Percentiles rank a stretch among this genome's conserved stretches.
phyloP scores from a whole-genome alignment of 177 flowering plant species.

The Vitis hybrid region DNA sequence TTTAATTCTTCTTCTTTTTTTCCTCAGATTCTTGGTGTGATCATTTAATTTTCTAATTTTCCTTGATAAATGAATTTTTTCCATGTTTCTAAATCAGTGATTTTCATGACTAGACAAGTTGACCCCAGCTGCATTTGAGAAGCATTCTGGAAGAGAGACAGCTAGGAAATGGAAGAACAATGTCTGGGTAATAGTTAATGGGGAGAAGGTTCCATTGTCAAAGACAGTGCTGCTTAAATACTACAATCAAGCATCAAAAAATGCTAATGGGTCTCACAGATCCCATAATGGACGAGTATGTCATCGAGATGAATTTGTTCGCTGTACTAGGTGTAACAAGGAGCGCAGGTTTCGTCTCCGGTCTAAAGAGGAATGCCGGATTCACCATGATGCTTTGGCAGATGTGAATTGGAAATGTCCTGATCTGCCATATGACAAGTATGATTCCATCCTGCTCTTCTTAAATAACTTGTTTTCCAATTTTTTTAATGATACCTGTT shows the following conservation, averaged over 20 bases:
- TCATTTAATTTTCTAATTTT: neutral
- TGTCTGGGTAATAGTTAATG: constrained; percentile 77
- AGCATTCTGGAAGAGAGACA: constrained; percentile 87
- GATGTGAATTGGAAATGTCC: constrained; percentile 73
- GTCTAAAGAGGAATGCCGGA: constrained; percentile 74
- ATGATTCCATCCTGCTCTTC: constrained; percentile 19
- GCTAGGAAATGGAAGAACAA: constrained; percentile 88
- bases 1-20: neutral
- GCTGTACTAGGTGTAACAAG: constrained; percentile 65
- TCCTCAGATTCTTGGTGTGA: neutral
- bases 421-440: constrained; percentile 72
- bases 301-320: constrained; percentile 83
- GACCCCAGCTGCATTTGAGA: constrained; percentile 91
- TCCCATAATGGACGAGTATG: constrained; percentile 46
- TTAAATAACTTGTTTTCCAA: too few relatives aligned
- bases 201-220: constrained; percentile 76
- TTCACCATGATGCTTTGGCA: constrained; percentile 75
- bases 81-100: neutral
- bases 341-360: constrained; percentile 81
- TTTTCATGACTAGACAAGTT: constrained; percentile 52
- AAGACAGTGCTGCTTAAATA: constrained; percentile 80
- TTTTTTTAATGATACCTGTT: neutral
- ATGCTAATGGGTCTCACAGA: constrained; percentile 49
- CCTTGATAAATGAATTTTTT: neutral
- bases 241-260: constrained; percentile 56